phyloP scores from a whole-genome alignment of 768 basidiomycete genomes.

The Boletellus emodensis region DNA sequence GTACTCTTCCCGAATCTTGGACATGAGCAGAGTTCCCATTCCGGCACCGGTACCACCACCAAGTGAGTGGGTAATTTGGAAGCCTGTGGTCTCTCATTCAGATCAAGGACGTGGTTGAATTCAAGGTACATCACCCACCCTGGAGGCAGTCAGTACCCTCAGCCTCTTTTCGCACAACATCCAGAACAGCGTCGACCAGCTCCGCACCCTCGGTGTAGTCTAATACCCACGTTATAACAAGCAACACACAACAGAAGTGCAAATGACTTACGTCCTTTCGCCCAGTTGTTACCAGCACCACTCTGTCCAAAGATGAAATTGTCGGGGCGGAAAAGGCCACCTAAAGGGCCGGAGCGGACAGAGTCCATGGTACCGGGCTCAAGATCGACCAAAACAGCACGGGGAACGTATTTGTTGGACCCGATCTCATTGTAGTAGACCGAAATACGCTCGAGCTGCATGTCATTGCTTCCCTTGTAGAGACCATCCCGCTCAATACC shows the following conservation, averaged over 20 bases:
- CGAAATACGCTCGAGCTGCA: constrained; percentile 95
- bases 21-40: constrained; percentile 99
- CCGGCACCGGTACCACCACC: constrained; percentile 99
- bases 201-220: constrained; percentile 95
- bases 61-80: constrained; percentile 98
- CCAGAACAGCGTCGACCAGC: constrained; percentile 95
- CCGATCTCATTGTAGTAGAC: constrained; percentile 98
- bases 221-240: neutral
- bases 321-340: constrained; percentile 92
- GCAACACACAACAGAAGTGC: rapidly evolving
- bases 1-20: constrained; percentile 98
- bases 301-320: constrained; percentile 98
- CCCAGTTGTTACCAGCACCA: constrained; percentile 99
- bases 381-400: constrained; percentile 94
- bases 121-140: constrained; percentile 48
- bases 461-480: constrained; percentile 91
- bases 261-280: constrained; percentile 87
- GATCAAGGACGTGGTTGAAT: neutral
- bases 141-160: constrained; percentile 97
- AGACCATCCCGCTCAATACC: constrained; percentile 90
- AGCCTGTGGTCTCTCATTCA: constrained; percentile 48
- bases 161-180: constrained; percentile 98
- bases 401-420: constrained; percentile 96
- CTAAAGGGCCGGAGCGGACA: constrained; percentile 85
- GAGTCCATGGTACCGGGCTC: constrained; percentile 98